Conservation (phyloP, 2,329 filamentous ascomycete genomes). For the Ophiocordyceps camponoti-saundersi region DNA sequence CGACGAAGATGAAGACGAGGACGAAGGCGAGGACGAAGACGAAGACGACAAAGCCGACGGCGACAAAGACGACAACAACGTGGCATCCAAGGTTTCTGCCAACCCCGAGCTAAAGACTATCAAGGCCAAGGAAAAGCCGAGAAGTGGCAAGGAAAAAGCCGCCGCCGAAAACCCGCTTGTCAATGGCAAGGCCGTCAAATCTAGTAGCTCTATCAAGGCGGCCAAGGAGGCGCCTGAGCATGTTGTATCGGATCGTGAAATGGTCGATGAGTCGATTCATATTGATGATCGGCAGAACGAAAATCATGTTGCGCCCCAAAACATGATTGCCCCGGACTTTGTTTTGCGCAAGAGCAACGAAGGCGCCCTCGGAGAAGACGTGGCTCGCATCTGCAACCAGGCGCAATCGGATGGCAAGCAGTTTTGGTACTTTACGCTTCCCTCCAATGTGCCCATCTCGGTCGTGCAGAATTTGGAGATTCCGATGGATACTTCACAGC, state of each 20-base stretch:
- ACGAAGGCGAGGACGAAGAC: too few species aligned
- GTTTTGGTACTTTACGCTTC: slow-evolving; percentile 66
- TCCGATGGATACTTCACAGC: slow-evolving; percentile 33
- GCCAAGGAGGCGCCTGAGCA: slow-evolving; percentile 7
- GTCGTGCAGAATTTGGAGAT: slow-evolving; percentile 49
- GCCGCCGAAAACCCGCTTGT: slow-evolving; percentile 3
- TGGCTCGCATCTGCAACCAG: slow-evolving; percentile 37
- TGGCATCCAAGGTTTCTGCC: slow-evolving; percentile 4
- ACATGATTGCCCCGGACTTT: slow-evolving; percentile 34
- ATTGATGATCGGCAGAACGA: slow-evolving; percentile 14
- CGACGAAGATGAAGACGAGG: too few species aligned
- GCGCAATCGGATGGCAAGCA: slow-evolving; percentile 51
- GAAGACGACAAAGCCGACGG: too few species aligned
- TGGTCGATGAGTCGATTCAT: slow-evolving; percentile 22
- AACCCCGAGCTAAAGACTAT: slow-evolving; percentile 7
- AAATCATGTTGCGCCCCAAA: slow-evolving; percentile 21
- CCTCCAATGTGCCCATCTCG: slow-evolving; percentile 50
- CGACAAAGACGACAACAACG: slow-evolving; percentile 11
- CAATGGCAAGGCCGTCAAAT: slow-evolving; percentile 6
- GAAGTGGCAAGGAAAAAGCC: slow-evolving; percentile 6
- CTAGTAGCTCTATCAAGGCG: slow-evolving; percentile 8
- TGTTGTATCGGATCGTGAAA: slow-evolving; percentile 13
- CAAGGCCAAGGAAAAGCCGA: slow-evolving; percentile 10
- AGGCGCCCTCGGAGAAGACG: slow-evolving; percentile 22
- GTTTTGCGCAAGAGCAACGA: slow-evolving; percentile 29